A percentile compares a stretch with the other conserved stretches of the same genome.
phyloP scores from a whole-genome alignment of 192 early-diverging fungal genomes.

The Chytriomyces hyalinus region DNA sequence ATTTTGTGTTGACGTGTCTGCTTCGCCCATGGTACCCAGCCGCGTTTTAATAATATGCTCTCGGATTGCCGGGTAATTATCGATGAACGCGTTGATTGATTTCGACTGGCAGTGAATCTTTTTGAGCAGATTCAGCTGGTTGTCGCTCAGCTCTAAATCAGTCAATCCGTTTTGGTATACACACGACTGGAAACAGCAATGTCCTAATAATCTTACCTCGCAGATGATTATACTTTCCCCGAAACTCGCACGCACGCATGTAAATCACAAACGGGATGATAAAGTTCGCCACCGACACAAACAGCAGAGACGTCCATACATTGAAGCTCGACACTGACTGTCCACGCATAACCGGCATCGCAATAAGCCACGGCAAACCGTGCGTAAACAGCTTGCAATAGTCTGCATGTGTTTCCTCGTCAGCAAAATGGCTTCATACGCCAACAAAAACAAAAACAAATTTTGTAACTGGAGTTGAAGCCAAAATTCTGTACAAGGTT shows the following conservation, averaged over 20 bases:
- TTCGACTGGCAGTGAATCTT: slow-evolving; percentile 52
- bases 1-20: not conserved
- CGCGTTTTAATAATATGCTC: not conserved
- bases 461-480: slow-evolving; percentile 16
- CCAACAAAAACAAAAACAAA: slow-evolving; percentile 12
- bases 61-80: slow-evolving; percentile 31
- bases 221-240: slow-evolving; percentile 47
- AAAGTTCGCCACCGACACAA: slow-evolving; percentile 63
- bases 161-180: not conserved
- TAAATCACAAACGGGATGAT: slow-evolving; percentile 62
- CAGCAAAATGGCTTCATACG: not conserved
- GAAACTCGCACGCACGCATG: slow-evolving; percentile 53
- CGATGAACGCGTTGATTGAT: slow-evolving; percentile 56
- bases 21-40: not conserved
- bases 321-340: slow-evolving; percentile 43
- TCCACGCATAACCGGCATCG: slow-evolving; percentile 50
- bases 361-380: slow-evolving; percentile 55
- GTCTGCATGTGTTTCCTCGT: not conserved
- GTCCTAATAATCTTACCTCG: slow-evolving; percentile 21
- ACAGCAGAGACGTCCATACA: slow-evolving; percentile 57
- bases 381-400: slow-evolving; percentile 34
- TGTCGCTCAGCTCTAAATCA: slow-evolving; percentile 39
- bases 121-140: slow-evolving; percentile 53
- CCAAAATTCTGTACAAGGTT: slow-evolving; percentile 58
- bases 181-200: not conserved